Evolutionary conservation across 2,329 filamentous ascomycete genomes (phyloP).

Genomic region (Cephalotrichum gorgonifer): DNA sequence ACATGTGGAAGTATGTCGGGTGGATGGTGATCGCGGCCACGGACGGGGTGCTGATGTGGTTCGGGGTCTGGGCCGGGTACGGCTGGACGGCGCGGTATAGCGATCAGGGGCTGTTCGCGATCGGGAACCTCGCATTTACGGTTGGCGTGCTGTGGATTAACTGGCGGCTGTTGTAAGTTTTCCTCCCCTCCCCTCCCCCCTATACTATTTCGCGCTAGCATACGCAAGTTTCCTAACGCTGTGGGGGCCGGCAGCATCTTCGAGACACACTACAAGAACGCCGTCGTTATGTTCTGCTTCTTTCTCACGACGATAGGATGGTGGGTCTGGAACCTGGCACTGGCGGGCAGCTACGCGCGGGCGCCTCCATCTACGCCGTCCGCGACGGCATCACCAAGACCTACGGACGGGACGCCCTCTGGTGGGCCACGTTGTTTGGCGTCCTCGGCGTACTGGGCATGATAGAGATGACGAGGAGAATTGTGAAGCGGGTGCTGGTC

Average conservation of each 20-base stretch:
- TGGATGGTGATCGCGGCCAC: conserved; percentile 70
- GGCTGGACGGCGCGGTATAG: conserved; percentile 35
- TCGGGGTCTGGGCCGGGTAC: conserved; percentile 45
- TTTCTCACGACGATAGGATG: conserved; percentile 55
- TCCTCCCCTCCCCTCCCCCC: background rate
- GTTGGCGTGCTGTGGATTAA: conserved; percentile 63
- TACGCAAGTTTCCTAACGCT: background rate
- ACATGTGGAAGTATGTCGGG: conserved; percentile 58
- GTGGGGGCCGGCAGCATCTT: conserved; percentile 39
- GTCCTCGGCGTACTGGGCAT: conserved; percentile 49
- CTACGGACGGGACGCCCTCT: conserved; percentile 58
- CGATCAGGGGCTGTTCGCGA: conserved; percentile 62
- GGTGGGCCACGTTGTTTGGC: conserved; percentile 65
- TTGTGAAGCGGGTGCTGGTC: conserved; percentile 33
- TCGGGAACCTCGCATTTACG: conserved; percentile 64
- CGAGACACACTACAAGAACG: conserved; percentile 67
- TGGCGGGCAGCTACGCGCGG: conserved; percentile 50
- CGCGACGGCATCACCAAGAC: conserved; percentile 52
- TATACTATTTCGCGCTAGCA: background rate
- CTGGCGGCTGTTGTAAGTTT: conserved; percentile 60
- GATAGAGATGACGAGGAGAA: conserved; percentile 54
- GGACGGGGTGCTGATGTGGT: conserved; percentile 67
- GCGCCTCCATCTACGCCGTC: conserved; percentile 54
- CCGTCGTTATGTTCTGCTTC: conserved; percentile 49
- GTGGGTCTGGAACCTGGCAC: conserved; percentile 63